A percentile compares a stretch with the other conserved stretches of the same genome.
These are phyloP conservation scores for Sugiyamaella pinicola DNA, from an alignment of 1,139 yeast species.

Conservation along the genomic window DNA sequence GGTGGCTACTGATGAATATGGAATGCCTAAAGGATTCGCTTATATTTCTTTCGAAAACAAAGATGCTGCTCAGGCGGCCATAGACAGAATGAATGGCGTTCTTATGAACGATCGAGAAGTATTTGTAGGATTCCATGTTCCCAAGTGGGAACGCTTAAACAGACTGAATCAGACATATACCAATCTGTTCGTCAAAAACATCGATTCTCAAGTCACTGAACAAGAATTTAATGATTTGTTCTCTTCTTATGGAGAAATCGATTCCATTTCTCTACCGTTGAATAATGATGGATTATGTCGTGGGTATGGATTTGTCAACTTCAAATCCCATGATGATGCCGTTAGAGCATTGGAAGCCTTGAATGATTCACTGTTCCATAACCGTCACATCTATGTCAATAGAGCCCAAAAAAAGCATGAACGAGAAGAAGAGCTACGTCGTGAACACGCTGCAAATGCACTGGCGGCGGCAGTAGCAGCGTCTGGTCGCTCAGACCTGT, in stretches of 20 bases:
- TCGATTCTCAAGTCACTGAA: constrained; percentile 64
- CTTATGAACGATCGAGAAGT: constrained; percentile 85
- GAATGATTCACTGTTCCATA: constrained; percentile 73
- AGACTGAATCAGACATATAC: constrained; percentile 86
- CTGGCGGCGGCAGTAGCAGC: neutral
- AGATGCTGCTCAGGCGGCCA: constrained; percentile 70
- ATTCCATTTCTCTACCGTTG: constrained; percentile 64
- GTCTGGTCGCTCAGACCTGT: neutral
- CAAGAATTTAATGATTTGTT: constrained; percentile 64
- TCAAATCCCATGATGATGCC: constrained; percentile 76
- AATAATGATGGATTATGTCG: constrained; percentile 74
- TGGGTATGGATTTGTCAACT: constrained; percentile 92
- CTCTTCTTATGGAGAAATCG: constrained; percentile 63
- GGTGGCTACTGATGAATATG: constrained; percentile 56
- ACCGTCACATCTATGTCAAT: constrained; percentile 78
- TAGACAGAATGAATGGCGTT: constrained; percentile 82
- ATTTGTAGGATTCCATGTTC: constrained; percentile 82
- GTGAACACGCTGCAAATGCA: constrained; percentile 52
- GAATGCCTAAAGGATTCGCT: constrained; percentile 65
- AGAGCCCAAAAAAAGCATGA: constrained; percentile 94
- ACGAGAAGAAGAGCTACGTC: constrained; percentile 83
- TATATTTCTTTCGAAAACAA: constrained; percentile 64
- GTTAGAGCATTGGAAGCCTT: constrained; percentile 77
- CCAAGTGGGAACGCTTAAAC: constrained; percentile 83
- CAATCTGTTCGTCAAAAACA: constrained; percentile 83